Conservation (phyloP, 2,329 filamentous ascomycete genomes). For the Didymella pomorum region DNA sequence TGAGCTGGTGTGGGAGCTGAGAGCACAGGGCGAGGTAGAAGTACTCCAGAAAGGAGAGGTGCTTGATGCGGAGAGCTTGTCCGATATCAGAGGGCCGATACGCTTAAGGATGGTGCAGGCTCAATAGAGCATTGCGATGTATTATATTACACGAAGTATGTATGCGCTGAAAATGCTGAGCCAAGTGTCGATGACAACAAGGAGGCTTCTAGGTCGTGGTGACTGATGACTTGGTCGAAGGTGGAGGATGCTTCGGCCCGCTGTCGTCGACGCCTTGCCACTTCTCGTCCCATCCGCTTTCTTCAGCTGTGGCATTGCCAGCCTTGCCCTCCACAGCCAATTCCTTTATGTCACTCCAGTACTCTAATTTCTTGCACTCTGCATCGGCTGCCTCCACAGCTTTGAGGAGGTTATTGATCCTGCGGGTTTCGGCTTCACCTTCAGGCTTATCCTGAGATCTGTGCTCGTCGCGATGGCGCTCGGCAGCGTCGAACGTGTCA, state of each 20-base stretch:
- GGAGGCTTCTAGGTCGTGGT: background rate
- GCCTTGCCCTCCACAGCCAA: conserved; percentile 51
- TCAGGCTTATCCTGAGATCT: conserved; percentile 53
- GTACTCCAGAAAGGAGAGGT: conserved; percentile 59
- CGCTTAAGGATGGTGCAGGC: conserved; percentile 47
- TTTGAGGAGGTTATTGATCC: conserved; percentile 73
- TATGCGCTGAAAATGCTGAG: background rate
- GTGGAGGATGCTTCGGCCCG: conserved; percentile 41
- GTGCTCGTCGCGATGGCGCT: conserved; percentile 59
- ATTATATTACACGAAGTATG: conserved; percentile 16
- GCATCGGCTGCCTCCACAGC: conserved; percentile 80
- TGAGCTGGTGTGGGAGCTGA: conserved; percentile 53
- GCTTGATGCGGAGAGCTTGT: conserved; percentile 43
- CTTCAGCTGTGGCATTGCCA: conserved; percentile 43
- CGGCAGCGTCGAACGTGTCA: conserved; percentile 61
- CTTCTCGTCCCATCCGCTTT: conserved; percentile 47
- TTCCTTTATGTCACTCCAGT: conserved; percentile 76
- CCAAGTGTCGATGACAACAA: background rate
- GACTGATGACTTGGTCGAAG: conserved; percentile 1
- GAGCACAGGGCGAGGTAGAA: conserved; percentile 55
- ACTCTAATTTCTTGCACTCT: conserved; percentile 81
- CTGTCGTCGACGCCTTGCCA: conserved; percentile 52
- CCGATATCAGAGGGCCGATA: conserved; percentile 58
- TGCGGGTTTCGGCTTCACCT: conserved; percentile 57
- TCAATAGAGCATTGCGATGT: background rate